phyloP scores from a whole-genome alignment of 2,329 filamentous ascomycete species.

The Arthrobotrys musiformis region DNA sequence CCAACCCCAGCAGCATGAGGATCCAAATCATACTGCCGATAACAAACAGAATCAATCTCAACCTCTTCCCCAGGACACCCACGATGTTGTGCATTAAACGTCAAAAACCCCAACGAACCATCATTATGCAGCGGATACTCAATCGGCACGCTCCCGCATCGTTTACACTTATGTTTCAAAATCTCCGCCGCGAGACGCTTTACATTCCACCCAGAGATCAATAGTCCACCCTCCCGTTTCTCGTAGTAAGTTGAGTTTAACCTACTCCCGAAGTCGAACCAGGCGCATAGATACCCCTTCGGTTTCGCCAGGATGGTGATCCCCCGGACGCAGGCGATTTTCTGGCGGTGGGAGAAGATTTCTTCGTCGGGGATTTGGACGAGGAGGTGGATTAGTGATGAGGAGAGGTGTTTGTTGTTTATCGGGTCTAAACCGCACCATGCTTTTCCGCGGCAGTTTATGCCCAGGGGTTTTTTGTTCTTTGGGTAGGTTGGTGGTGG shows the following conservation, averaged over 20 bases:
- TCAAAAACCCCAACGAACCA: constrained; percentile 4
- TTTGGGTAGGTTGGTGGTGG: neutral
- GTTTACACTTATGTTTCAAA: constrained; percentile 14
- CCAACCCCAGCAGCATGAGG: neutral
- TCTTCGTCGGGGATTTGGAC: constrained; percentile 12
- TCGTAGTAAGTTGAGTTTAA: neutral
- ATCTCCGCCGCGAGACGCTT: constrained; percentile 19
- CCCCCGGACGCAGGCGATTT: constrained; percentile 22
- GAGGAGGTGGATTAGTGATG: neutral
- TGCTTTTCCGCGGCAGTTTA: constrained; percentile 28
- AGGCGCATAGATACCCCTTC: constrained; percentile 30
- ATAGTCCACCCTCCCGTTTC: neutral
- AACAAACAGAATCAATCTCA: constrained; percentile 5
- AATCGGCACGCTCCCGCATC: constrained; percentile 31
- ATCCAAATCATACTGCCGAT: neutral
- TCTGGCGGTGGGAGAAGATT: constrained; percentile 1
- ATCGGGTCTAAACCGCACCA: neutral
- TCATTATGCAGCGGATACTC: constrained; percentile 11
- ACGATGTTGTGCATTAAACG: constrained; percentile 2
- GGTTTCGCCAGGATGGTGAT: neutral
- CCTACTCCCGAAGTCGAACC: constrained; percentile 23
- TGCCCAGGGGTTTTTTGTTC: constrained; percentile 8
- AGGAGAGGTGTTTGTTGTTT: neutral
- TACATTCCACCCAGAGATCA: neutral
- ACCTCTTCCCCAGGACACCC: constrained; percentile 15